Evolutionary conservation across 768 basidiomycete genomes (phyloP).

Genomic region (Lactifluus subvellereus): DNA sequence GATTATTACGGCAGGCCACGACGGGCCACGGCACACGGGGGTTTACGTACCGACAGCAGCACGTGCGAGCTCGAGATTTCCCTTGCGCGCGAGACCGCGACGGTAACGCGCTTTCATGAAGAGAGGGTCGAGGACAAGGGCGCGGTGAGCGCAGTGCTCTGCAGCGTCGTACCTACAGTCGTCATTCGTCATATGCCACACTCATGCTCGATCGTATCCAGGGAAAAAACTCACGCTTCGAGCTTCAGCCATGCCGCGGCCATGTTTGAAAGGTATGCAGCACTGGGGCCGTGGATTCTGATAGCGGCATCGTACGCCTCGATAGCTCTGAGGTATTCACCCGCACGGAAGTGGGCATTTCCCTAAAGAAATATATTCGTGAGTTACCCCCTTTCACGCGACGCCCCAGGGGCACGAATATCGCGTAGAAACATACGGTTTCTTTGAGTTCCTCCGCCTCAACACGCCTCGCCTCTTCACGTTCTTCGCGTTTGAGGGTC

Average conservation of each 20-base stretch:
- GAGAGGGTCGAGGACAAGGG: conserved; percentile 27
- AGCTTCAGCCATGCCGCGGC: conserved; percentile 41
- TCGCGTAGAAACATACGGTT: not conserved
- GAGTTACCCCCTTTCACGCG: not conserved
- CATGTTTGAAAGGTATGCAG: conserved; percentile 39
- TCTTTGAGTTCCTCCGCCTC: conserved; percentile 7
- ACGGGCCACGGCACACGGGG: too few relatives aligned
- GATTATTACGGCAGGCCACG: not conserved
- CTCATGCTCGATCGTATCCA: not conserved
- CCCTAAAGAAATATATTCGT: conserved; percentile 33
- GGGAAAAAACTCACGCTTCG: conserved; percentile 25
- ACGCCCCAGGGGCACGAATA: not conserved
- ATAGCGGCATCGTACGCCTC: conserved; percentile 39
- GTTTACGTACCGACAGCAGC: conserved; percentile 27
- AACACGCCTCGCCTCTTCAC: not conserved
- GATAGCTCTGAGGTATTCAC: conserved; percentile 36
- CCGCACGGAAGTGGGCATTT: conserved; percentile 37
- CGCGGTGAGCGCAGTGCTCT: not conserved
- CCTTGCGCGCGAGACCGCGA: conserved; percentile 34
- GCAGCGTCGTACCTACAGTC: not conserved
- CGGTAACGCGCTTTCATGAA: conserved; percentile 34
- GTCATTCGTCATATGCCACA: not conserved
- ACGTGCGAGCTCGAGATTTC: conserved; percentile 21
- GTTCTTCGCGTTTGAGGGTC: conserved; percentile 1
- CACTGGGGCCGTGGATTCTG: conserved; percentile 34